phyloP scores from a whole-genome alignment of 768 basidiomycete genomes.

The Suillus weaverae region DNA sequence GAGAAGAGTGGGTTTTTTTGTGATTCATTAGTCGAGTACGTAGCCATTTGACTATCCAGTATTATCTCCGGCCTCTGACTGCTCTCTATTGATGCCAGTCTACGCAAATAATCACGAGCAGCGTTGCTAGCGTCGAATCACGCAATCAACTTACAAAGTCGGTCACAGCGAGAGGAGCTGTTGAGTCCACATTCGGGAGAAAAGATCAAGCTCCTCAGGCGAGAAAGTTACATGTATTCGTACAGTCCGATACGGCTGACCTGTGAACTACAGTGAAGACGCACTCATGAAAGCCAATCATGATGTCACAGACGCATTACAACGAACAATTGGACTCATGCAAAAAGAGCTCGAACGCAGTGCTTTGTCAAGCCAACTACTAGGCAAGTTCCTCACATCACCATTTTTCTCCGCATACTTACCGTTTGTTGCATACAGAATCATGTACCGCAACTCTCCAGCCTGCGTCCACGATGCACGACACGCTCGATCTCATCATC shows the following conservation, averaged over 20 bases:
- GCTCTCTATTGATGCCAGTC: slow-evolving; percentile 34
- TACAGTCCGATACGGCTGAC: background rate
- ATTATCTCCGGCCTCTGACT: background rate
- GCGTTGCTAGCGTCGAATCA: slow-evolving; percentile 76
- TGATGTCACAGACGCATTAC: slow-evolving; percentile 86
- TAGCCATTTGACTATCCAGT: slow-evolving; percentile 10
- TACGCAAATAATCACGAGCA: slow-evolving; percentile 61
- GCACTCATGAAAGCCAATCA: slow-evolving; percentile 85
- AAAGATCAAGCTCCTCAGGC: slow-evolving; percentile 37
- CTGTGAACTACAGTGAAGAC: slow-evolving; percentile 60
- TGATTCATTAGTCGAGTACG: slow-evolving; percentile 52
- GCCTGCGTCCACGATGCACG: slow-evolving; percentile 75
- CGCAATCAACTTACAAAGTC: slow-evolving; percentile 59
- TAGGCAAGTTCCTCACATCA: slow-evolving; percentile 51
- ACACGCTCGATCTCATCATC: slow-evolving; percentile 69
- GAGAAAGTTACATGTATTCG: slow-evolving; percentile 50
- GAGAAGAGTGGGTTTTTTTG: slow-evolving; percentile 47
- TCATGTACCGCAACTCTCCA: slow-evolving; percentile 75
- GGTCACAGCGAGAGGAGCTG: slow-evolving; percentile 69
- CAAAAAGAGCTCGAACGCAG: slow-evolving; percentile 91
- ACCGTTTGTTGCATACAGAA: slow-evolving; percentile 43
- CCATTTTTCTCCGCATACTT: background rate
- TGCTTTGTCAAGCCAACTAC: slow-evolving; percentile 80
- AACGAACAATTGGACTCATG: slow-evolving; percentile 83
- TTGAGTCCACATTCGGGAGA: slow-evolving; percentile 53